phyloP scores from a whole-genome alignment of 2,329 filamentous ascomycete genomes.

The Fusarium sp. region DNA sequence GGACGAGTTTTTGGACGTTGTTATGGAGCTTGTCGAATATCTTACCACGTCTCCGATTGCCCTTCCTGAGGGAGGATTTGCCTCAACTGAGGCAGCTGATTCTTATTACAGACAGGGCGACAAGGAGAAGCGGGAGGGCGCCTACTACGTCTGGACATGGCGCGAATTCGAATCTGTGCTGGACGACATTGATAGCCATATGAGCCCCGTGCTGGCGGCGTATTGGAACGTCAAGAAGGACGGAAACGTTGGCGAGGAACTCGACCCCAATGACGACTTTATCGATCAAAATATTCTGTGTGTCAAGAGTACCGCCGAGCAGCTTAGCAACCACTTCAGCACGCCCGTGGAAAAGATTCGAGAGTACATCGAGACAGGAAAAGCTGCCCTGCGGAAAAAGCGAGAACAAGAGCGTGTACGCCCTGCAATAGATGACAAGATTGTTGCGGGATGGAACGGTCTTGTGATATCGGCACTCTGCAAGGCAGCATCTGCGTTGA shows the following conservation, averaged over 20 bases:
- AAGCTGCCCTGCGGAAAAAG: conserved; percentile 74
- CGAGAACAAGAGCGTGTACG: conserved; percentile 78
- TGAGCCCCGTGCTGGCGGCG: conserved; percentile 78
- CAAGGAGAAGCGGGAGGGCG: conserved; percentile 86
- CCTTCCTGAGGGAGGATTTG: conserved; percentile 78
- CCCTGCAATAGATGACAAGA: conserved; percentile 87
- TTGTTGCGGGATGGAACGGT: conserved; percentile 88
- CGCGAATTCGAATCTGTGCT: conserved; percentile 86
- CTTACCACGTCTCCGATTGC: conserved; percentile 77
- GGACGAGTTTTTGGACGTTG: conserved; percentile 79
- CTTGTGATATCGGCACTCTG: conserved; percentile 87
- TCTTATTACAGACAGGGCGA: conserved; percentile 80
- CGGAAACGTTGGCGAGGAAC: conserved; percentile 84
- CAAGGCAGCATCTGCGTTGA: conserved; percentile 76
- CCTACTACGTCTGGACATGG: conserved; percentile 93
- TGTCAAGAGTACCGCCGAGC: conserved; percentile 72
- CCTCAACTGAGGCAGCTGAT: conserved; percentile 90
- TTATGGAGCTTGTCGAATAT: conserved; percentile 88
- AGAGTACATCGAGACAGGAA: conserved; percentile 73
- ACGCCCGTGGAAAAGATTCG: conserved; percentile 76
- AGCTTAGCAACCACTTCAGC: conserved; percentile 80
- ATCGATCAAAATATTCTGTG: conserved; percentile 91
- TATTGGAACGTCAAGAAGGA: conserved; percentile 87
- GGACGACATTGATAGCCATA: conserved; percentile 58
- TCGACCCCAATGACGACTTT: conserved; percentile 93